Conservation (phyloP, 768 basidiomycete species). For the Leccinum barrowsii region DNA sequence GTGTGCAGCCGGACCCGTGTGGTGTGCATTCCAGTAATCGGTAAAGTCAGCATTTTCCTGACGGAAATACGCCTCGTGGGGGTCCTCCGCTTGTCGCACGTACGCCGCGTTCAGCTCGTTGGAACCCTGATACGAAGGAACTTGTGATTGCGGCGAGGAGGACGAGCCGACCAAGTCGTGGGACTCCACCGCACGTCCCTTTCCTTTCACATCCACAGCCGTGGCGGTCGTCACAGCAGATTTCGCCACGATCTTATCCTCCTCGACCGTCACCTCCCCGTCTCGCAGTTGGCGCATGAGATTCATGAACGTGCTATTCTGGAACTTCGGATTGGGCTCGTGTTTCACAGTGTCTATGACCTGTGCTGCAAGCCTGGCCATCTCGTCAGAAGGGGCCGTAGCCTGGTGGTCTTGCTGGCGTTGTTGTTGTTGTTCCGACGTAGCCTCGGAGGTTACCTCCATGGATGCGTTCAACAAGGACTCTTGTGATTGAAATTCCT, state of each 20-base stretch:
- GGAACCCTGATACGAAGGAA: conserved; percentile 20
- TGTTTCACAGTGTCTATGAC: conserved; percentile 73
- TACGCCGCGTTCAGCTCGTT: conserved; percentile 16
- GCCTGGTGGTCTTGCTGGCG: conserved; percentile 20
- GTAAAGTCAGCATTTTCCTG: conserved; percentile 68
- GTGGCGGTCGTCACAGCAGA: conserved; percentile 20
- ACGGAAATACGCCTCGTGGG: conserved; percentile 65
- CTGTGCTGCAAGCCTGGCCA: conserved; percentile 75
- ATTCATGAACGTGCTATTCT: conserved; percentile 77
- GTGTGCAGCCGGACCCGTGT: conserved; percentile 22
- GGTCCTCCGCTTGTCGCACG: conserved; percentile 32
- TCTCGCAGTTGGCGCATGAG: conserved; percentile 86
- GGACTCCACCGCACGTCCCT: conserved; percentile 47
- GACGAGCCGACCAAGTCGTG: conserved; percentile 2
- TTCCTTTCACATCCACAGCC: conserved; percentile 54
- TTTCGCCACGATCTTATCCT: conserved; percentile 69
- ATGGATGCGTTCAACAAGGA: conserved; percentile 30
- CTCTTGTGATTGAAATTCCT: conserved; percentile 61
- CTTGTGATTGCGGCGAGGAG: conserved; percentile 8
- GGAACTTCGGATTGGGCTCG: conserved; percentile 81
- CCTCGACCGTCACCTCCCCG: conserved; percentile 71
- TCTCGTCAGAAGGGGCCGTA: conserved; percentile 49
- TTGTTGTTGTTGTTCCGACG: conserved; percentile 12
- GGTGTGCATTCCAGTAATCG: conserved; percentile 52
- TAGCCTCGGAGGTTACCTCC: conserved; percentile 1